These are phyloP conservation scores for Tylopilus vinaceipallidus DNA, from an alignment of 768 basidiomycete species.

Conservation along the genomic window DNA sequence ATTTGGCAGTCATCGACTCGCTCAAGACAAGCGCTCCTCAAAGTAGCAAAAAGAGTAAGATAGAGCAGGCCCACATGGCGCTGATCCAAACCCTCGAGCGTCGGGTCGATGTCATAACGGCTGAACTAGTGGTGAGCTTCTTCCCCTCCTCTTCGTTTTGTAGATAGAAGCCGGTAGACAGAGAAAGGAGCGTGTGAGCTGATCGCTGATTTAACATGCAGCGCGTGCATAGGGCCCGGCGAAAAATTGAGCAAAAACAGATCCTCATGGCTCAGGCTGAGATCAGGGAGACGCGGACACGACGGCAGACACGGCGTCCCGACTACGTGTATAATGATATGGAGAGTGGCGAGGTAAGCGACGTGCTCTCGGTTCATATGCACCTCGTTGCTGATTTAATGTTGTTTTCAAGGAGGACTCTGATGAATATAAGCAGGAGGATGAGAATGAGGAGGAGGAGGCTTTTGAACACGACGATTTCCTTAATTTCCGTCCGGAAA, in stretches of 20 bases:
- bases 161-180: constrained; percentile 14
- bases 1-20: constrained; percentile 58
- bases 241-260: constrained; percentile 67
- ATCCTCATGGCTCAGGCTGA: constrained; percentile 71
- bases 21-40: constrained; percentile 53
- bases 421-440: constrained; percentile 65
- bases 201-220: constrained; percentile 35
- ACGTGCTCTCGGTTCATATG: constrained; percentile 14
- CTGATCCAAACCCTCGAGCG: constrained; percentile 63
- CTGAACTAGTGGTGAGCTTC: constrained; percentile 69
- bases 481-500: constrained; percentile 40
- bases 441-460: constrained; percentile 68
- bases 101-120: constrained; percentile 64
- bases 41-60: constrained; percentile 51
- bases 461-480: constrained; percentile 40
- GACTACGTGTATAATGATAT: constrained; percentile 79
- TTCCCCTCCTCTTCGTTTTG: constrained; percentile 2
- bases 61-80: constrained; percentile 57
- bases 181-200: constrained; percentile 8
- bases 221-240: constrained; percentile 70
- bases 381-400: constrained; percentile 22
- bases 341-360: constrained; percentile 56
- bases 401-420: constrained; percentile 47
- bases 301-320: constrained; percentile 66
- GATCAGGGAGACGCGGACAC: constrained; percentile 75